Evolutionary conservation across 23 red algal genomes (phyloP).

Genomic region (Pyropia yezoensis): DNA sequence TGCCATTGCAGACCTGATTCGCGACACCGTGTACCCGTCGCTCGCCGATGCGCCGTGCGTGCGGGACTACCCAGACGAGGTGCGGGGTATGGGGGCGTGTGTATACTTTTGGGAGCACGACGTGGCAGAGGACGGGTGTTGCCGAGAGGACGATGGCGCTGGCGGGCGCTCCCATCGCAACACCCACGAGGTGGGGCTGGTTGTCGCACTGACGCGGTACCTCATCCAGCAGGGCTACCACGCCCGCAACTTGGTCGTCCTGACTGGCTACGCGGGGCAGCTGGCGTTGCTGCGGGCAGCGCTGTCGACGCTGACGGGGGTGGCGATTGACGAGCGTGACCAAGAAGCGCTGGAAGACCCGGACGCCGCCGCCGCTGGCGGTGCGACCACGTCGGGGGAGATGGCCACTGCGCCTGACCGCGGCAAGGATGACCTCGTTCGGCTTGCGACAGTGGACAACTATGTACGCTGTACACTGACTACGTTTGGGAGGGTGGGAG

Average conservation of each 20-base stretch:
- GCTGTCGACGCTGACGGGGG: slow-evolving; percentile 1
- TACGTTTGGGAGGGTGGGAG: no score
- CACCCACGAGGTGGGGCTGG: slow-evolving; percentile 18
- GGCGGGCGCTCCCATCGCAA: slow-evolving; percentile 11
- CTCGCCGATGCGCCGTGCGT: slow-evolving; percentile 6
- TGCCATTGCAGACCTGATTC: slow-evolving; percentile 8
- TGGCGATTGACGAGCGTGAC: slow-evolving; percentile 23
- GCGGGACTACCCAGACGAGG: not conserved
- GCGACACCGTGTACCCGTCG: slow-evolving; percentile 9
- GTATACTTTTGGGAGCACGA: slow-evolving; percentile 5
- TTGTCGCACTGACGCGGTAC: slow-evolving; percentile 18
- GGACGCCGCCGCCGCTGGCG: not conserved
- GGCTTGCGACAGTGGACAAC: slow-evolving; percentile 42
- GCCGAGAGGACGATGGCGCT: slow-evolving; percentile 1
- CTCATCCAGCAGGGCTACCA: slow-evolving; percentile 26
- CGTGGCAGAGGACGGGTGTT: slow-evolving; percentile 1
- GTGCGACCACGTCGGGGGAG: not conserved
- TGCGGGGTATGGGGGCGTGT: not conserved
- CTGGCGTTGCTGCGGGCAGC: slow-evolving; percentile 5
- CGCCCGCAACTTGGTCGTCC: slow-evolving; percentile 18
- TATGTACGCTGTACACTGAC: not conserved
- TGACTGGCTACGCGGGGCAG: slow-evolving; percentile 43
- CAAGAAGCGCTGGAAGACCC: slow-evolving; percentile 6
- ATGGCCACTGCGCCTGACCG: not conserved
- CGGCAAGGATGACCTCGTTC: not conserved